Base-by-base conservation (phyloP, 306 rosid genomes). In the Cucurbita moschata region DNA sequence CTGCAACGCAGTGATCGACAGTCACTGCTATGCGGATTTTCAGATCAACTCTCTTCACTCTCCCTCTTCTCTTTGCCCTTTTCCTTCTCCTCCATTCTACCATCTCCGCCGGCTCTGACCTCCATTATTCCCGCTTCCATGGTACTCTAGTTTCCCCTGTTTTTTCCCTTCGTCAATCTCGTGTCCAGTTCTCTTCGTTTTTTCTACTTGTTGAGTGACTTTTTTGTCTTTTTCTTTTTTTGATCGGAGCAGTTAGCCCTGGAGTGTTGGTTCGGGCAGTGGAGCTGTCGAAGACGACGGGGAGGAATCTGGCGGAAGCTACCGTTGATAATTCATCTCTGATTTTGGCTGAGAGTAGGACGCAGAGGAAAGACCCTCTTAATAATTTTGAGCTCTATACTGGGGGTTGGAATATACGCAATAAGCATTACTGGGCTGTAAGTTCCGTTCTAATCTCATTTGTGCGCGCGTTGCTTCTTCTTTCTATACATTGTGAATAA, bases 341-440 rank as follows among this genome's bases (percentile, higher is more conserved):
- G 75, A 82, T 87, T 30, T 85, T 91, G 73, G 91, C 97, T 37
- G 85, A 82, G 0, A 74, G 82, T 76, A 77, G 90, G 78, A 91
- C 97, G 16, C 76, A 76, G 49, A 83, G 93, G 54, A 82, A 67
- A 77, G 93, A 89, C 80, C 93, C 96, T 75, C 81, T 82, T 35
- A 47, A 83, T 2, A 83, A 77, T 44, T 89, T 87, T 78, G 72
- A 81, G 12, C 75, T 68, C 52, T 89, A 89, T 82, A 73, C 73
- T 0, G 81, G 82, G 61, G 97, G 97, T 35, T 91, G 97, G 97
- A 85, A 91, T 82, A 86, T 91, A 44, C 81, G 72, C 54, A 72
- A 85, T 77, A 65, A 51, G 14, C 93, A 91, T 82, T 89, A 91
- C 77, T 83, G 84, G 85, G 84, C 87, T 76, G 97, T 91, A 71